A percentile compares a stretch with the other conserved stretches of the same genome.
These are phyloP conservation scores for Nicotiana knightiana DNA, from an alignment of 257 asterid species.

Conservation along the genomic window DNA sequence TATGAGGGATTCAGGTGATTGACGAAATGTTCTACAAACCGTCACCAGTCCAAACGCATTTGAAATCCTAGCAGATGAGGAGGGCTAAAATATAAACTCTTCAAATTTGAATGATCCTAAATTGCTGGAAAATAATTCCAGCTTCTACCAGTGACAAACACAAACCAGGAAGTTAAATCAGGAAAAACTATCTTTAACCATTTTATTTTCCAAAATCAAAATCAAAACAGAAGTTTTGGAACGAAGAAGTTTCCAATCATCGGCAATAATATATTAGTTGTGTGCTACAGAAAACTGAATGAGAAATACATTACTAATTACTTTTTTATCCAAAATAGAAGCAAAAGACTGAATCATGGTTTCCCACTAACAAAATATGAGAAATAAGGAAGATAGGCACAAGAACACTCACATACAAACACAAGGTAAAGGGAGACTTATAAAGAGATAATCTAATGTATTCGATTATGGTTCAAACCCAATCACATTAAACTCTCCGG, in stretches of 20 bases:
- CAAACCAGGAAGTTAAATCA: not conserved
- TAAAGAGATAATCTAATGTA: not conserved
- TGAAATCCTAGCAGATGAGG: too few relatives aligned
- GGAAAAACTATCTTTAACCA: not conserved
- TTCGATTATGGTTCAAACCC: constrained; percentile 42
- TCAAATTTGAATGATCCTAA: too few relatives aligned
- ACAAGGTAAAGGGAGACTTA: not conserved
- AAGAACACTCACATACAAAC: not conserved
- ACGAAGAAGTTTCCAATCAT: not conserved
- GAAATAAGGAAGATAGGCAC: not conserved
- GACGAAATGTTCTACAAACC: too few relatives aligned
- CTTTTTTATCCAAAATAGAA: not conserved
- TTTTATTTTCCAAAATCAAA: not conserved
- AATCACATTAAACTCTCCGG: constrained; percentile 17
- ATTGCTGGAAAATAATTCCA: too few relatives aligned
- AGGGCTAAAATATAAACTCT: too few relatives aligned
- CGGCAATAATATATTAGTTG: not conserved
- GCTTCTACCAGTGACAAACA: too few relatives aligned
- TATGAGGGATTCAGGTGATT: too few relatives aligned
- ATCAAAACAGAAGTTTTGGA: not conserved
- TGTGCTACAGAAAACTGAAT: not conserved
- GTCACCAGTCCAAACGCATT: too few relatives aligned
- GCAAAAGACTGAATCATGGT: not conserved
- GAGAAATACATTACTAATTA: not conserved
- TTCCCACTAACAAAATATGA: not conserved